phyloP scores from a whole-genome alignment of 2,329 filamentous ascomycete species.

The Alternaria metachromatica region DNA sequence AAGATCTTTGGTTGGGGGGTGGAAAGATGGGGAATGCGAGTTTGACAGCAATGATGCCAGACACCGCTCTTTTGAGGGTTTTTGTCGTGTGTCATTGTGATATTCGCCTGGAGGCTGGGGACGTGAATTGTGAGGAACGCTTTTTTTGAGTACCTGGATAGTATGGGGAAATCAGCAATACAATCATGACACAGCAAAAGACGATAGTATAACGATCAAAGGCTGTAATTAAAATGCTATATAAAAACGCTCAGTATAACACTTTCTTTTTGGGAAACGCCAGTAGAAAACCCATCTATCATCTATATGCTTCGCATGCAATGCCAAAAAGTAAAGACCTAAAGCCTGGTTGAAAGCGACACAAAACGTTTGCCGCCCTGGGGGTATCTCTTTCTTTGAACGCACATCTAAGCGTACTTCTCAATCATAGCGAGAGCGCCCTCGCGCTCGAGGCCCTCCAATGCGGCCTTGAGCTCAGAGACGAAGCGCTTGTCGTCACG shows the following conservation, averaged over 20 bases:
- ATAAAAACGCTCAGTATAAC: background rate
- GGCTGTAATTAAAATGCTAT: background rate
- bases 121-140: no score
- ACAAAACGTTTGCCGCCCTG: background rate
- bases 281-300: background rate
- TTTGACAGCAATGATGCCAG: background rate
- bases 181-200: background rate
- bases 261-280: constrained; percentile 1
- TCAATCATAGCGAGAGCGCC: constrained; percentile 31
- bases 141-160: no score
- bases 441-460: constrained; percentile 27
- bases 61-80: background rate
- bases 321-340: background rate
- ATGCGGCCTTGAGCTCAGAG: constrained; percentile 29
- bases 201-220: background rate
- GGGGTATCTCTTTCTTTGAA: background rate
- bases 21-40: background rate
- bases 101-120: background rate
- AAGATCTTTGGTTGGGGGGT: background rate
- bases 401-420: constrained; percentile 19
- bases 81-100: background rate
- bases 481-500: constrained; percentile 36
- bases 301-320: background rate
- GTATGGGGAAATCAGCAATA: no score
- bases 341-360: background rate